These are phyloP conservation scores for Trichoderma sp. DNA, from an alignment of 2,329 filamentous ascomycete genomes.

Conservation along the genomic window DNA sequence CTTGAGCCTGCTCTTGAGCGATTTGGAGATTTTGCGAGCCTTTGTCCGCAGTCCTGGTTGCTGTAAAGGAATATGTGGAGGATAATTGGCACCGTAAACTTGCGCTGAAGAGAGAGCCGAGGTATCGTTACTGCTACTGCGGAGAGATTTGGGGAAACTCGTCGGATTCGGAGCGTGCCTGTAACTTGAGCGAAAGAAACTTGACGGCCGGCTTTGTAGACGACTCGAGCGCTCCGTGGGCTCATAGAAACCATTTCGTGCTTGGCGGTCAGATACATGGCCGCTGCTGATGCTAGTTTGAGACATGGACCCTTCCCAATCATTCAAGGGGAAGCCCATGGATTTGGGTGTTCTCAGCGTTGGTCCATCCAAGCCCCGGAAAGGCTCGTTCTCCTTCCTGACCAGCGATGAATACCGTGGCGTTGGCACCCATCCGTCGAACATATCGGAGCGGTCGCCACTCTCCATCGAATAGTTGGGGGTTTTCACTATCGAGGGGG, in stretches of 20 bases:
- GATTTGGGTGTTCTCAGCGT: slow-evolving; percentile 49
- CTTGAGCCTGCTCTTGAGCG: slow-evolving; percentile 59
- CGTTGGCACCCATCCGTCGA: slow-evolving; percentile 14
- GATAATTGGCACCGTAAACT: slow-evolving; percentile 26
- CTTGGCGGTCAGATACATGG: slow-evolving; percentile 36
- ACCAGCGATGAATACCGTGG: slow-evolving; percentile 12
- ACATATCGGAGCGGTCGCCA: slow-evolving; percentile 15
- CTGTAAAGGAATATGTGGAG: slow-evolving; percentile 23
- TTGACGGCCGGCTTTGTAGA: slow-evolving; percentile 42
- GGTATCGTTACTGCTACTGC: slow-evolving; percentile 43
- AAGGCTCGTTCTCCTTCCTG: slow-evolving; percentile 32
- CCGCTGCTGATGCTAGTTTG: slow-evolving; percentile 23
- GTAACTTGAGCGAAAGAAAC: slow-evolving; percentile 41
- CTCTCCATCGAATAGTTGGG: slow-evolving; percentile 21
- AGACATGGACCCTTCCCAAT: slow-evolving; percentile 27
- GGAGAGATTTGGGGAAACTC: slow-evolving; percentile 49
- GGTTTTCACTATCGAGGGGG: slow-evolving; percentile 28
- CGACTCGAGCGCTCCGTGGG: slow-evolving; percentile 35
- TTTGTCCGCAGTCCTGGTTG: slow-evolving; percentile 44
- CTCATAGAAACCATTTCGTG: slow-evolving; percentile 36
- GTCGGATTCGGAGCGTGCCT: slow-evolving; percentile 33
- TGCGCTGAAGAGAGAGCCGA: slow-evolving; percentile 33
- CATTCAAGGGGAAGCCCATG: slow-evolving; percentile 49
- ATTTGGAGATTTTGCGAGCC: slow-evolving; percentile 60
- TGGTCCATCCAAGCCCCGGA: slow-evolving; percentile 15